A percentile compares a stretch with the other conserved stretches of the same genome.
phyloP scores from a whole-genome alignment of 805 yeast species.

The Komagataella mondaviorum region DNA sequence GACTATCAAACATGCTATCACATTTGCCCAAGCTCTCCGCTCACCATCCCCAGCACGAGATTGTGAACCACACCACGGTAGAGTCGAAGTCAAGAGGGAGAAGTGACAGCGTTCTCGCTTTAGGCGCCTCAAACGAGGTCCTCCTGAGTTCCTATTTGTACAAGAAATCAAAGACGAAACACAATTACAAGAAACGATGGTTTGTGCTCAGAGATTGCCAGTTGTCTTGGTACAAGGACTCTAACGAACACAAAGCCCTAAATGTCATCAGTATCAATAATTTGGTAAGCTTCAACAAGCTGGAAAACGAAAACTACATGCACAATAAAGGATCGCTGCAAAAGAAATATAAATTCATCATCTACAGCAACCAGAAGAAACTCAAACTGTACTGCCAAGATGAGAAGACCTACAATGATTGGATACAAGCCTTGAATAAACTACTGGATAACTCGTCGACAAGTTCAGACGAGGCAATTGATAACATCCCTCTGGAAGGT shows the following conservation, averaged over 20 bases:
- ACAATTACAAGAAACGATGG: conserved; percentile 26
- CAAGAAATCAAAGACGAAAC: conserved; percentile 20
- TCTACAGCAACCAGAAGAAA: conserved; percentile 5
- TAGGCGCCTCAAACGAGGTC: conserved; percentile 8
- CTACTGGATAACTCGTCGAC: conserved; percentile 1
- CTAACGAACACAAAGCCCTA: conserved; percentile 22
- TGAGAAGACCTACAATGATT: conserved; percentile 2
- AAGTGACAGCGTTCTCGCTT: background rate
- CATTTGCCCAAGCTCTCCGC: conserved; percentile 1
- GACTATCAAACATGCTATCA: background rate
- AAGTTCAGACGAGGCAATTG: background rate
- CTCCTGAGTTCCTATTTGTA: conserved; percentile 15
- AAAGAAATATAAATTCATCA: conserved; percentile 2
- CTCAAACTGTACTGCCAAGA: conserved; percentile 8
- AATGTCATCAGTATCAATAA: conserved; percentile 16
- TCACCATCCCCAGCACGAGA: conserved; percentile 1
- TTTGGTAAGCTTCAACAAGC: conserved; percentile 9
- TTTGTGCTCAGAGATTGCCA: conserved; percentile 23
- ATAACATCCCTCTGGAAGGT: background rate
- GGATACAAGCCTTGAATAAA: conserved; percentile 3
- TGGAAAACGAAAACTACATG: conserved; percentile 1
- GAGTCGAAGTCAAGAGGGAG: conserved; percentile 1
- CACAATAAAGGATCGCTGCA: background rate
- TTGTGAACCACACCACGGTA: background rate
- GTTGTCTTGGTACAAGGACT: conserved; percentile 24